Base-by-base conservation (phyloP, 179 eudicot species). In the Beta macrorhiza region DNA sequence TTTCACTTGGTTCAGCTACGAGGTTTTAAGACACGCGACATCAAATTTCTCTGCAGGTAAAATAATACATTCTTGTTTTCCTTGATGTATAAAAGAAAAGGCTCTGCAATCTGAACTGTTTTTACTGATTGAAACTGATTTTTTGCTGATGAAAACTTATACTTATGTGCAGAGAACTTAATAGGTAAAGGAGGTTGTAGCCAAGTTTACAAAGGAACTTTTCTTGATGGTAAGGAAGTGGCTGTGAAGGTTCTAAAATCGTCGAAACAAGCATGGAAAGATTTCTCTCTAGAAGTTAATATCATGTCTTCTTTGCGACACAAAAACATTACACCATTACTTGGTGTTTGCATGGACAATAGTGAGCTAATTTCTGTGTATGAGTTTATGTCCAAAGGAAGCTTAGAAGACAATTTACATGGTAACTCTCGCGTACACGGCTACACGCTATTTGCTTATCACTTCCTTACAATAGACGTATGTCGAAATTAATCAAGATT, bases 181-280 rank as follows among this genome's bases (percentile, higher is more conserved):
- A 91, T 96, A 29, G 98, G 98, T 25, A 90, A 88, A 84, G 98
- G 98, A 78, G 99, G 97, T 19, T 84, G 89, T 61, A 91, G 94
- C 79, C 80, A 86, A 70, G 99, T 96, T 59, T 96, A 94, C 76
- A 94, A 90, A 87, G 98, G 98, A 25, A 62, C 85, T 44, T 91
- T 96, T 84, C 91, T 89, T 8, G 92, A 90, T 51, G 96, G 99
- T 67, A 92, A 90, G 81, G 81, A 84, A 22, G 96, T 92, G 45
- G 99, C 99, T 2, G 94, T 95, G 3, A 95, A 93, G 83, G 89
- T 91, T 9, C 82, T 87, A 71, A 91, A 86, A 78, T 92, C 94
- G 13, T 88, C 97, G 14, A 90, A 87, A 88, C 91, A 90, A 85
- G 83, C 93, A 14, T 86, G 93, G 95, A 87, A 87, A 64, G 89